Evolutionary conservation across 306 rosid species (phyloP), one percentile per base, ranked within the genome.

Genomic region (Neltuma alba): DNA sequence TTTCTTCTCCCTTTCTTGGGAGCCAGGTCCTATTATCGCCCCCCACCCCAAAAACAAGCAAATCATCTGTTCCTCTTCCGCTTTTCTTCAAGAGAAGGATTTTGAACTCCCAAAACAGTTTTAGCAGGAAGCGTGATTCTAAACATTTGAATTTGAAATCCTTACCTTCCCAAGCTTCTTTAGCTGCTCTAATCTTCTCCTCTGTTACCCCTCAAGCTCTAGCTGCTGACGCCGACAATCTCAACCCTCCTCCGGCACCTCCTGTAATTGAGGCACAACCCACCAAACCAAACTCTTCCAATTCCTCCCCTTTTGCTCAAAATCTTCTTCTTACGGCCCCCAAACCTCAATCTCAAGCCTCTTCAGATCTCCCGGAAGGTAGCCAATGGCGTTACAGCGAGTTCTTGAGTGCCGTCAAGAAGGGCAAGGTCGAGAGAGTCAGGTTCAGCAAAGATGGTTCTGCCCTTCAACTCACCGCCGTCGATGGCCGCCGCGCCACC

Each of bases 321-420:
- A 90, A 81, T 54, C 84, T 93, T 21, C 87, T 87, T 58, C 84
- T 93, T 36, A 86, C 90, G 9, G 98, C 99, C 30, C 99, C 98
- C 0, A 91, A 88, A 25, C 90, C 99, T 9, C 97, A 94, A 79
- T 1, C 90, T 31, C 92, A 82, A 79, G 23, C 77, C 34, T 45
- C 80, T 20, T 70, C 94, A 0, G 99, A 95, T 83, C 90, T 95
- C 55, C 99, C 99, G 25, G 99, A 95, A 67, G 98, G 99, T 5
- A 47, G 75, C 55, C 90, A 95, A 65, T 95, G 99, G 99, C 92
- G 98, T 20, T 95, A 95, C 91, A 93, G 98, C 82, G 99, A 95
- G 79, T 95, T 95, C 81, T 34, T 95, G 41, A 95, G 90, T 76
- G 99, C 98, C 7, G 99, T 95, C 25, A 95, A 91, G 79, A 93